Percentiles rank a stretch among this genome's conserved stretches.
Evolutionary conservation across 1,139 yeast species (phyloP).

Genomic region (Arxiozyma heterogenica): DNA sequence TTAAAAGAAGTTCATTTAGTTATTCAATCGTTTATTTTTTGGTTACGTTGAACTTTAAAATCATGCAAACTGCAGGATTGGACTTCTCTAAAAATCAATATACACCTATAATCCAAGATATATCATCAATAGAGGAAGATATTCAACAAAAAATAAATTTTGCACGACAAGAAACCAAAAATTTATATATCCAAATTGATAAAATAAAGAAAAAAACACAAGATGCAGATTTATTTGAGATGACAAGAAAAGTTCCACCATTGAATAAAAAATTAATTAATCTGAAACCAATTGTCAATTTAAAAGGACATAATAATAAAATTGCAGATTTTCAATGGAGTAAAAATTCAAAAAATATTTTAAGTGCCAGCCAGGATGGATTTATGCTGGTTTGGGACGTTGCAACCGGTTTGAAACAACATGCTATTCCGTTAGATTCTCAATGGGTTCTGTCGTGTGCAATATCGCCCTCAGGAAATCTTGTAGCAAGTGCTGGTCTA

Average conservation of each 20-base stretch:
- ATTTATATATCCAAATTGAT: slow-evolving; percentile 43
- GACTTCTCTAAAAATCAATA: slow-evolving; percentile 2
- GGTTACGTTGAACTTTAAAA: neutral
- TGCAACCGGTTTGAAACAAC: slow-evolving; percentile 58
- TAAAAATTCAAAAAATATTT: slow-evolving; percentile 45
- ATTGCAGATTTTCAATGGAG: slow-evolving; percentile 65
- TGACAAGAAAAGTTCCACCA: slow-evolving; percentile 31
- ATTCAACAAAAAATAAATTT: slow-evolving; percentile 27
- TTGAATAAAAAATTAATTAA: slow-evolving; percentile 22
- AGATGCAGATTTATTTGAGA: slow-evolving; percentile 40
- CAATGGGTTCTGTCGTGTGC: slow-evolving; percentile 77
- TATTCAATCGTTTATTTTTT: too few species aligned
- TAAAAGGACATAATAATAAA: slow-evolving; percentile 71
- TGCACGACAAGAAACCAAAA: slow-evolving; percentile 42
- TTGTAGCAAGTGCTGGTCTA: slow-evolving; percentile 75
- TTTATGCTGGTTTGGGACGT: slow-evolving; percentile 80
- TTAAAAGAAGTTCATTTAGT: too few species aligned
- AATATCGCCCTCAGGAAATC: slow-evolving; percentile 52
- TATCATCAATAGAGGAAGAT: slow-evolving; percentile 14
- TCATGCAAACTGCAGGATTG: neutral
- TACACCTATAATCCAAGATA: slow-evolving; percentile 7
- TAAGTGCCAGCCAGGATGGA: slow-evolving; percentile 84
- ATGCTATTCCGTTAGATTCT: slow-evolving; percentile 60
- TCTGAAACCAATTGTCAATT: slow-evolving; percentile 34
- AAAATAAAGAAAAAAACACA: slow-evolving; percentile 35